A percentile compares a stretch with the other conserved stretches of the same genome.
These are phyloP conservation scores for Candida orba DNA, from an alignment of 805 yeast species.

Conservation along the genomic window DNA sequence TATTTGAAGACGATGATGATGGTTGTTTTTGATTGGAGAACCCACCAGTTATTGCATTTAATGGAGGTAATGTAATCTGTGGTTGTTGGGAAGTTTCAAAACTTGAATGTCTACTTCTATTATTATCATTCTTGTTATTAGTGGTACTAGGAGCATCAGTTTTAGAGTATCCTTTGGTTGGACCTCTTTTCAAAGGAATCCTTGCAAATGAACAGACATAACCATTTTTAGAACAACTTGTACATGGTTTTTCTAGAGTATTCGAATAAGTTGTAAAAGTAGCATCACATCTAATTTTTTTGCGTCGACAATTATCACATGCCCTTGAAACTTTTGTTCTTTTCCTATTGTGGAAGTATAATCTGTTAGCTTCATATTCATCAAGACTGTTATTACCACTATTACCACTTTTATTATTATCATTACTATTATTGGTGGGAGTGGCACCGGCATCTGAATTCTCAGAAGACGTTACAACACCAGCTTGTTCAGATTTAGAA, in stretches of 20 bases:
- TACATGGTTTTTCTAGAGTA: conserved; percentile 46
- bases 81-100: conserved; percentile 1
- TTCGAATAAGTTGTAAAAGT: conserved; percentile 37
- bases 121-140: background rate
- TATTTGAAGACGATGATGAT: background rate
- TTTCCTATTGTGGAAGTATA: conserved; percentile 32
- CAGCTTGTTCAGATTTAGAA: background rate
- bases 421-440: too few species aligned
- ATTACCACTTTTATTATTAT: too few species aligned
- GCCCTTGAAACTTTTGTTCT: conserved; percentile 73
- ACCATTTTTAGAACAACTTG: conserved; percentile 53
- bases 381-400: too few species aligned
- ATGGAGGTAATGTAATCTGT: conserved; percentile 9
- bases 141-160: background rate
- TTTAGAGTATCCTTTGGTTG: conserved; percentile 57
- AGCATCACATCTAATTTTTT: conserved; percentile 68
- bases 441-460: background rate
- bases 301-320: conserved; percentile 72
- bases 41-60: conserved; percentile 7
- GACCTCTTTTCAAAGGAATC: conserved; percentile 72
- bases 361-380: conserved; percentile 1
- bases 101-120: conserved; percentile 3
- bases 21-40: background rate
- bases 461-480: background rate
- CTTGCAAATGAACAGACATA: conserved; percentile 64